These are phyloP conservation scores for Poronia punctata DNA, from an alignment of 495 filamentous ascomycete species.

Conservation along the genomic window DNA sequence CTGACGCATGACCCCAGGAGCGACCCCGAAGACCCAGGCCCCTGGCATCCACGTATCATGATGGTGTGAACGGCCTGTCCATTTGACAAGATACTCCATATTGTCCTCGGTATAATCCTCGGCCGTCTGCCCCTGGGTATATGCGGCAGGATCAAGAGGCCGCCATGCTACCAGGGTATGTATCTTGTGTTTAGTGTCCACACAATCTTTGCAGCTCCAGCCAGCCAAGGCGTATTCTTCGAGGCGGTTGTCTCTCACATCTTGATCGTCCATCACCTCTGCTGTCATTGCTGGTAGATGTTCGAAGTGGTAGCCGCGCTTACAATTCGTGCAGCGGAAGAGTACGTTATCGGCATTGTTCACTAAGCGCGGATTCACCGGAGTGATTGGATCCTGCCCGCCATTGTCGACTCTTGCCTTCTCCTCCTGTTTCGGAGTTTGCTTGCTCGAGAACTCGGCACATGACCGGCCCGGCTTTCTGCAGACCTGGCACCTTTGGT, in stretches of 20 bases:
- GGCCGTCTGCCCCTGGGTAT: conserved; percentile 38
- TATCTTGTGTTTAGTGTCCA: conserved; percentile 51
- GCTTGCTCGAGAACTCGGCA: conserved; percentile 56
- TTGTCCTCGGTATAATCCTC: conserved; percentile 54
- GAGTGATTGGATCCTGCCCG: conserved; percentile 67
- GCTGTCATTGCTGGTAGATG: conserved; percentile 56
- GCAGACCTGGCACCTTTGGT: conserved; percentile 65
- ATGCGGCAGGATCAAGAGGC: conserved; percentile 47
- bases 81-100: conserved; percentile 89
- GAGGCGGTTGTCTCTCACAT: conserved; percentile 30
- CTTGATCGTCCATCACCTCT: conserved; percentile 28
- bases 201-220: conserved; percentile 75
- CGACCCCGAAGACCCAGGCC: conserved; percentile 81
- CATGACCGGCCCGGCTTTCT: conserved; percentile 54
- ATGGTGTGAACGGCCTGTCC: conserved; percentile 70
- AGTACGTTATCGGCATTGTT: conserved; percentile 71
- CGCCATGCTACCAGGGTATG: conserved; percentile 81
- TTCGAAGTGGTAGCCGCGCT: conserved; percentile 72
- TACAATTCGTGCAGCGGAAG: conserved; percentile 74
- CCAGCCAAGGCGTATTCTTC: conserved; percentile 51
- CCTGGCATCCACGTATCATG: conserved; percentile 80
- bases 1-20: conserved; percentile 52
- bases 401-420: conserved; percentile 67
- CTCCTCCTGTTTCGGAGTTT: conserved; percentile 73
- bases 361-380: conserved; percentile 53